Evolutionary conservation across 768 basidiomycete species (phyloP).

Genomic region (Trametes cingulata): DNA sequence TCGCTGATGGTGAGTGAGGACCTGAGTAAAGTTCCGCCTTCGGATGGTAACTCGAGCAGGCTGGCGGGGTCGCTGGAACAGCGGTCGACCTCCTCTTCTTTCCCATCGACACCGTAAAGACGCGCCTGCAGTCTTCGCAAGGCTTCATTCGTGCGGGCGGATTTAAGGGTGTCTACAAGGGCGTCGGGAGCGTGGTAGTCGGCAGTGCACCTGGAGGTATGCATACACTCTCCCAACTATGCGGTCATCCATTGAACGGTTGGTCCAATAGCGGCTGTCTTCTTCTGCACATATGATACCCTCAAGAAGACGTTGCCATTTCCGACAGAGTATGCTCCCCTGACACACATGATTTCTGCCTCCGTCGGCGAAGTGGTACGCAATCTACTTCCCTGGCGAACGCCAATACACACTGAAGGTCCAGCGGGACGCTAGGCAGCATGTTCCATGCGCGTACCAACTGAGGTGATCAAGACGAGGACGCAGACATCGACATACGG

Average conservation of each 20-base stretch:
- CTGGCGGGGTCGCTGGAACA: slow-evolving; percentile 89
- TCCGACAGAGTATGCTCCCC: slow-evolving; percentile 58
- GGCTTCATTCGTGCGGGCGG: slow-evolving; percentile 88
- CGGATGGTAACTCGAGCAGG: slow-evolving; percentile 41
- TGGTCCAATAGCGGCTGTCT: slow-evolving; percentile 73
- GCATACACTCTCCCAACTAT: slow-evolving; percentile 5
- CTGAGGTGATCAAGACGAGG: slow-evolving; percentile 94
- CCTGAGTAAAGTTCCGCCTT: not conserved
- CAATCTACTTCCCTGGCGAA: not conserved
- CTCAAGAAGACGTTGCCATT: slow-evolving; percentile 77
- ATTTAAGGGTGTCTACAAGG: slow-evolving; percentile 88
- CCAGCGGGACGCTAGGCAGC: slow-evolving; percentile 55
- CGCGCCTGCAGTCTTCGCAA: slow-evolving; percentile 84
- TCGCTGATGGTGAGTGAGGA: slow-evolving; percentile 33
- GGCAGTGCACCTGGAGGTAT: slow-evolving; percentile 95
- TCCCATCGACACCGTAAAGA: slow-evolving; percentile 96
- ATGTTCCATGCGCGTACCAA: slow-evolving; percentile 91
- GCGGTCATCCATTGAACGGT: not conserved
- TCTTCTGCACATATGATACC: slow-evolving; percentile 93
- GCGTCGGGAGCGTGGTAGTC: slow-evolving; percentile 90
- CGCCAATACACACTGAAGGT: slow-evolving; percentile 10
- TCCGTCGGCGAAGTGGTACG: slow-evolving; percentile 56
- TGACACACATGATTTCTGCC: slow-evolving; percentile 59
- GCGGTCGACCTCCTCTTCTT: slow-evolving; percentile 95
- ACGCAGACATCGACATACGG: slow-evolving; percentile 85